Conservation (phyloP, 495 filamentous ascomycete species). For the Annulohypoxylon stygium region DNA sequence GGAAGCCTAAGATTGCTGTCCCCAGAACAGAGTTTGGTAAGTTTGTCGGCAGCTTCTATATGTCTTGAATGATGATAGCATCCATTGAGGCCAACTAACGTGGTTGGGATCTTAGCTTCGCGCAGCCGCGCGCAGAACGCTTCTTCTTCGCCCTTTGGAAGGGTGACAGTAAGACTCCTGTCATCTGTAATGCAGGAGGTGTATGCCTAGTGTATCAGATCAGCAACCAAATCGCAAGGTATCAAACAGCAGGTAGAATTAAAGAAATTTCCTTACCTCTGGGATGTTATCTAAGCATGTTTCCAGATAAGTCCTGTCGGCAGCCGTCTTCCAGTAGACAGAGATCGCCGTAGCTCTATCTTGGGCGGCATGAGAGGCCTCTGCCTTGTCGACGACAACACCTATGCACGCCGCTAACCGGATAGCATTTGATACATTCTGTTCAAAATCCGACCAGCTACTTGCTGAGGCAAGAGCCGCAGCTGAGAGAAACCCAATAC, state of each 20-base stretch:
- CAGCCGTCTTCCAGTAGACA: conserved; percentile 12
- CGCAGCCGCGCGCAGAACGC: conserved; percentile 9
- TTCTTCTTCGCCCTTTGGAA: conserved; percentile 1
- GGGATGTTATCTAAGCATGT: conserved; percentile 9
- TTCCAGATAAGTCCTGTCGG: conserved; percentile 7
- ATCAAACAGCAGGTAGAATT: not conserved
- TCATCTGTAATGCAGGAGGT: conserved; percentile 14
- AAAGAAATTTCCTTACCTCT: not conserved
- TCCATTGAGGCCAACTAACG: not conserved
- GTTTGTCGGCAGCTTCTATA: not conserved
- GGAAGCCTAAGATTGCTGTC: not conserved
- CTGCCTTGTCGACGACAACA: not conserved
- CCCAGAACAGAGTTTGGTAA: not conserved
- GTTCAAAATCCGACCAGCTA: not conserved
- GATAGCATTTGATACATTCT: conserved; percentile 1
- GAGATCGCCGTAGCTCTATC: conserved; percentile 4
- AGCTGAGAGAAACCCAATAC: conserved; percentile 6
- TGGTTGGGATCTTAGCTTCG: conserved; percentile 11
- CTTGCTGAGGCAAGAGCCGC: conserved; percentile 7
- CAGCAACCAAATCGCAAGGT: conserved; percentile 1
- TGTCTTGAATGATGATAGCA: conserved; percentile 14
- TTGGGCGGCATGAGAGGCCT: conserved; percentile 1
- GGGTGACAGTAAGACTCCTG: not conserved
- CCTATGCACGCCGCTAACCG: conserved; percentile 4
- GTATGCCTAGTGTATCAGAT: not conserved